Evolutionary conservation across 345 rosid genomes (phyloP), one percentile per base, ranked within the genome.

Genomic region (Eucalyptus albens): DNA sequence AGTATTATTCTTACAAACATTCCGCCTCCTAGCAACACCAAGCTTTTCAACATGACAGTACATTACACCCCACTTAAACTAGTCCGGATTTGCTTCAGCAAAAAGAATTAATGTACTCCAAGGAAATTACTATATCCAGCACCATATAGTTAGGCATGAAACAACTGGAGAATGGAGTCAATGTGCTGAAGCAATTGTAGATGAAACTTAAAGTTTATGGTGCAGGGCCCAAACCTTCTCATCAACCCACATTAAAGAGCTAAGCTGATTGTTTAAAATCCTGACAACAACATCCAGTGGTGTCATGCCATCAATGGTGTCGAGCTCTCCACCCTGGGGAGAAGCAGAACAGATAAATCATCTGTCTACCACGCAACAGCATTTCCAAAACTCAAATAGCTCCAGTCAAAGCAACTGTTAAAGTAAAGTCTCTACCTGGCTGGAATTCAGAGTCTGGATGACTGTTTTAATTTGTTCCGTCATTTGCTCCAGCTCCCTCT

Each of bases 171-270:
- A 56, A 86, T 86, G 62, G 42, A 51, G 65, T 86, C 88, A 21
- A 86, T 33, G 40, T 40, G 45, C n/a, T 45, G 37, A 87, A 62
- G 51, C 17, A 59, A 87, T 55, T 44, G 56, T 44, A 40, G n/a
- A 59, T 29, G 29, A 33, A 89, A 50, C 87, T n/a, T 13, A 86
- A 42, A 62, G 27, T 15, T 85, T 50, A 42, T 31, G 88, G 37
- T 22, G 53, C 77, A 67, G 50, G 55, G 45, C 40, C 40, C 90
- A 31, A 31, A 91, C 92, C 92, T 91, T 91, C 92, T 98, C 99
- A 91, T 98, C 99, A 83, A 98, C 95, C 99, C 99, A 97, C 97
- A 97, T 96, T 62, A 98, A 93, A 89, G 99, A 98, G 89, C 99
- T 96, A 27, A 98, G 94, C 94, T 98, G 99, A 93, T 98, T 98